Evolutionary conservation across 1,284 basidiomycete species (phyloP).

Genomic region (Austroboletus niveus): DNA sequence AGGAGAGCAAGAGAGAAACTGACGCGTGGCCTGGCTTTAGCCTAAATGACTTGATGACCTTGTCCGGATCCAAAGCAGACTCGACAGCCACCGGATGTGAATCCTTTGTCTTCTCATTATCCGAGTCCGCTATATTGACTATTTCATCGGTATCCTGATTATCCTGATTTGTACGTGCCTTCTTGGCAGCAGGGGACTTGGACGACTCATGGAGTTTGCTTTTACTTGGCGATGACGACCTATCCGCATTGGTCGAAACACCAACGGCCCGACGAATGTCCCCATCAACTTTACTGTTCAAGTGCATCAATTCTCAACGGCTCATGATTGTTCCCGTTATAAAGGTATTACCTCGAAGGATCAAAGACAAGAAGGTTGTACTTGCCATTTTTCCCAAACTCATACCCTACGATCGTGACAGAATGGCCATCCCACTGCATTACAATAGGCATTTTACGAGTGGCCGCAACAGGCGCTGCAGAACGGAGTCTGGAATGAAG

Average conservation of each 20-base stretch:
- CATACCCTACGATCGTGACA: constrained; percentile 80
- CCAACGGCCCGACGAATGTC: constrained; percentile 35
- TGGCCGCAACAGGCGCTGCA: constrained; percentile 51
- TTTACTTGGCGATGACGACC: constrained; percentile 11
- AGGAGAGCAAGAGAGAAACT: constrained; percentile 29
- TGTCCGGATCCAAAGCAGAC: constrained; percentile 28
- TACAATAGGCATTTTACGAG: constrained; percentile 73
- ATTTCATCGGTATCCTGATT: constrained; percentile 30
- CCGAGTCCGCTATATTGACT: constrained; percentile 35
- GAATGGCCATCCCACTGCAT: constrained; percentile 84
- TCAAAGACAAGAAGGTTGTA: constrained; percentile 75
- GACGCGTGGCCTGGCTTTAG: constrained; percentile 49
- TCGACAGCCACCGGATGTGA: constrained; percentile 1
- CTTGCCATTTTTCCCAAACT: constrained; percentile 55
- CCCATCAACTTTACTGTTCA: constrained; percentile 18
- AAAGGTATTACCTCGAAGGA: constrained; percentile 57
- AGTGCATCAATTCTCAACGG: constrained; percentile 8
- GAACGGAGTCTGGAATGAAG: constrained; percentile 47
- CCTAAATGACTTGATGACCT: constrained; percentile 49
- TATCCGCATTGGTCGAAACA: not conserved
- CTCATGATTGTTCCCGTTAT: not conserved
- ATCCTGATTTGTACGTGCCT: constrained; percentile 20
- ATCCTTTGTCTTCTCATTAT: constrained; percentile 12
- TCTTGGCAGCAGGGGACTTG: constrained; percentile 19
- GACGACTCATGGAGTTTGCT: constrained; percentile 19